A percentile compares a stretch with the other conserved stretches of the same genome.
These are phyloP conservation scores for Usnea hakonensis DNA, from an alignment of 495 filamentous ascomycete species.

Conservation along the genomic window DNA sequence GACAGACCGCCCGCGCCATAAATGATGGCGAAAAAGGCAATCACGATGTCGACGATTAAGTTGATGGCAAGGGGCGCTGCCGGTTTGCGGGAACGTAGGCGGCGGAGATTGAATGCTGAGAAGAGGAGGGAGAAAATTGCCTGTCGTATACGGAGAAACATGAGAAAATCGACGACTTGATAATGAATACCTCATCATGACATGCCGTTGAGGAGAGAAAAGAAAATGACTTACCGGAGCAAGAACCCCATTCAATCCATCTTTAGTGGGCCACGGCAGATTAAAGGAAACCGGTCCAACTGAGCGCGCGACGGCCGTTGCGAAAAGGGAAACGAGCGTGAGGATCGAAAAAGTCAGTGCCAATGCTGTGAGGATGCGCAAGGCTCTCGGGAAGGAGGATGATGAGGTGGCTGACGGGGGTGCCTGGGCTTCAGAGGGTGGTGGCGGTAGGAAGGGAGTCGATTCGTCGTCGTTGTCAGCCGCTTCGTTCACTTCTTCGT, in stretches of 20 bases:
- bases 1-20: background rate
- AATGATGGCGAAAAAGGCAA: constrained; percentile 3
- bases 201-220: background rate
- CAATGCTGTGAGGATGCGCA: background rate
- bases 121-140: constrained; percentile 6
- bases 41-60: background rate
- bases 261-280: background rate
- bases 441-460: background rate
- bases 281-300: background rate
- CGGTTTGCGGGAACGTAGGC: background rate
- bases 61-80: background rate
- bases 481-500: background rate
- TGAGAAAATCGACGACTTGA: background rate
- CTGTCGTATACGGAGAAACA: background rate
- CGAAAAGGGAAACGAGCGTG: background rate
- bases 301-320: background rate
- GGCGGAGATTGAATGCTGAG: background rate
- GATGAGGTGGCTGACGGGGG: background rate
- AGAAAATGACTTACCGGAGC: background rate
- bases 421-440: too few relatives aligned
- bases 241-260: background rate
- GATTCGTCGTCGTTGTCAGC: constrained; percentile 1
- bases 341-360: background rate
- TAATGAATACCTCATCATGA: background rate
- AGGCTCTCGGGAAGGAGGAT: background rate